Conservation (phyloP, 1,284 basidiomycete species). For the Naganishia sp. region DNA sequence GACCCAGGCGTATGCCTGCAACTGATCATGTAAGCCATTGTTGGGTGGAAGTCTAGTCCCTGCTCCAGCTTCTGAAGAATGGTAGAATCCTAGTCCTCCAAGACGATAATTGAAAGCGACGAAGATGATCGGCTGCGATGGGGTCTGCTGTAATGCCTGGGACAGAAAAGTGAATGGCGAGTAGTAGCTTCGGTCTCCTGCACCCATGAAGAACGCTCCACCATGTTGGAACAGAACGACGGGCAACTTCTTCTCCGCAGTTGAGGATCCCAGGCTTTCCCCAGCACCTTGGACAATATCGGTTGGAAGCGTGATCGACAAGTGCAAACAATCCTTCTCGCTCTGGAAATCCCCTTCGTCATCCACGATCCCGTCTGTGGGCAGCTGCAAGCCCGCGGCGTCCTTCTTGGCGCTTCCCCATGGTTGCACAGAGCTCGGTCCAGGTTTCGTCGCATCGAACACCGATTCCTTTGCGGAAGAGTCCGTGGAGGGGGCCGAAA, state of each 20-base stretch:
- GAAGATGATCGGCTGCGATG: slow-evolving; percentile 21
- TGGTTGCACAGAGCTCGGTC: slow-evolving; percentile 17
- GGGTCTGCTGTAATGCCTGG: slow-evolving; percentile 9
- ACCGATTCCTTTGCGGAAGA: not conserved
- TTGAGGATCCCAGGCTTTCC: too few relatives aligned
- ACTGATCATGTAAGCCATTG: slow-evolving; percentile 24
- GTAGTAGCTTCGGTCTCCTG: slow-evolving; percentile 26
- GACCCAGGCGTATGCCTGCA: slow-evolving; percentile 18
- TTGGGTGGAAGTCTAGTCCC: slow-evolving; percentile 11
- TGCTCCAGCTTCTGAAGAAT: not conserved
- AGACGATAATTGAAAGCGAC: slow-evolving; percentile 25
- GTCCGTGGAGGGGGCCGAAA: not conserved
- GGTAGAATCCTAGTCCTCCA: slow-evolving; percentile 22
- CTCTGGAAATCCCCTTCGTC: slow-evolving; percentile 24
- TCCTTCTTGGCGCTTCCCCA: slow-evolving; percentile 23
- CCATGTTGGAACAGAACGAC: slow-evolving; percentile 24
- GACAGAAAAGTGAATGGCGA: slow-evolving; percentile 11
- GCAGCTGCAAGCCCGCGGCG: slow-evolving; percentile 23
- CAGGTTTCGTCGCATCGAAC: slow-evolving; percentile 14
- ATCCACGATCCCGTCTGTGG: slow-evolving; percentile 23
- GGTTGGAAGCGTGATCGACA: slow-evolving; percentile 15
- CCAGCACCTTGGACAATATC: not conserved
- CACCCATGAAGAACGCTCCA: slow-evolving; percentile 29
- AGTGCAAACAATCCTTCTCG: slow-evolving; percentile 23
- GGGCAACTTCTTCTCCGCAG: not conserved